Percentiles rank a stretch among this genome's conserved stretches.
Conservation (phyloP, 1,284 basidiomycete genomes). For the Entoloma clypeatum region DNA sequence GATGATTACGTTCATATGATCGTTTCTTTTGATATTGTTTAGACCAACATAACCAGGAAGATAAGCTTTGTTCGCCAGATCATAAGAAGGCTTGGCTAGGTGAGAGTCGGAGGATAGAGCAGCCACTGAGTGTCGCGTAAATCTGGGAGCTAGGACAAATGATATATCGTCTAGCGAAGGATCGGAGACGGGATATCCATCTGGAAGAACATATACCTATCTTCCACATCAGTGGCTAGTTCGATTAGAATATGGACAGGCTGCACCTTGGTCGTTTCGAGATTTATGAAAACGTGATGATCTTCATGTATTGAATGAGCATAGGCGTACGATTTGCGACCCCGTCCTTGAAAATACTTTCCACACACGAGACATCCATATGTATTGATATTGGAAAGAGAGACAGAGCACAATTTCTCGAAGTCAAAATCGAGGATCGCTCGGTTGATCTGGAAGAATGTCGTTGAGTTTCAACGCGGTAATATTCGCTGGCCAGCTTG, state of each 20-base stretch:
- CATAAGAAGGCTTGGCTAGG: conserved; percentile 76
- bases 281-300: conserved; percentile 97
- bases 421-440: conserved; percentile 96
- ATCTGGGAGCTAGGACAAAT: conserved; percentile 85
- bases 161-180: conserved; percentile 94
- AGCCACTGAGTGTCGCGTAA: conserved; percentile 52
- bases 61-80: conserved; percentile 80
- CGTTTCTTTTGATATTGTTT: conserved; percentile 96
- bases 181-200: conserved; percentile 94
- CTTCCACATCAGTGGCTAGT: conserved; percentile 17
- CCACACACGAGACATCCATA: conserved; percentile 98
- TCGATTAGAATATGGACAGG: conserved; percentile 4
- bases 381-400: conserved; percentile 93
- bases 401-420: conserved; percentile 97
- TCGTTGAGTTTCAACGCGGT: conserved; percentile 1
- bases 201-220: conserved; percentile 96
- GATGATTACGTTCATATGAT: conserved; percentile 97
- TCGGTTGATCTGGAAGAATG: conserved; percentile 71
- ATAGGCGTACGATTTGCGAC: conserved; percentile 91
- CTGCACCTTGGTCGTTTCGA: conserved; percentile 84
- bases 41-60: conserved; percentile 93
- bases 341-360: conserved; percentile 98
- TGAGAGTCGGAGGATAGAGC: conserved; percentile 57
- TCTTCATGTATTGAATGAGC: conserved; percentile 97
- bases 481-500: conserved; percentile 34